Evolutionary conservation across 2,329 filamentous ascomycete species (phyloP), one percentile per base, ranked within the genome.

Genomic region (Chalara sp.): DNA sequence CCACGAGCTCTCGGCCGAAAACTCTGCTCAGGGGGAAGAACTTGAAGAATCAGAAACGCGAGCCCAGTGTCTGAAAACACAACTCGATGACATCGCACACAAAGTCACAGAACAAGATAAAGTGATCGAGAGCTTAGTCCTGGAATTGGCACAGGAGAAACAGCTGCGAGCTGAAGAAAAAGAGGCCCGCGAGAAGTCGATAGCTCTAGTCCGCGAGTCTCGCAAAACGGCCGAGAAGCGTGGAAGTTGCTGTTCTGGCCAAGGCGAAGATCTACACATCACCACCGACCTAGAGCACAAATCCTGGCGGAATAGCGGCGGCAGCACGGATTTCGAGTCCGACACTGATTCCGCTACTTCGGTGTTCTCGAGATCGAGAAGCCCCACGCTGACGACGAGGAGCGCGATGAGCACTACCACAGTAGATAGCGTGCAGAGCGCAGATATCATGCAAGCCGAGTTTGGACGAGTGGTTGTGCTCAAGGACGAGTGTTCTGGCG

Each of bases 361-460:
- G 60, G 72, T 85, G 39, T 85, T 85, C 59, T 83, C 80, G 11
- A 70, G 80, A 40, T 76, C 76, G 37, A 71, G 79, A 29, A 83
- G 79, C 58, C 81, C 81, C 2, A 78, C 79, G 1, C 65, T 72
- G 29, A 68, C 72, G 6, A 46, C 53, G 13, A 46, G 45, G 10
- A 44, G 32, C n/a, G 30, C 30, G 42, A 11, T 44, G 29, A 44
- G 42, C 11, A 11, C 42, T 11, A n/a, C 28, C 28, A 21, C 21
- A 3, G 21, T 21, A 21, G 21, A 21, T 21, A 46, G 28, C 6
- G 4, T 11, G 21, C 8, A 29, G 21, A 51, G 48, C 10, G 12
- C 43, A 21, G 51, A 53, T 33, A 45, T 32, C 39, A 50, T 39
- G n/a, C 6, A 35, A 13, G 32, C 44, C 3, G 32, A 13, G n/a